Conservation (phyloP, 148 eudicot species). For the Amaranthus hypochondriacus region DNA sequence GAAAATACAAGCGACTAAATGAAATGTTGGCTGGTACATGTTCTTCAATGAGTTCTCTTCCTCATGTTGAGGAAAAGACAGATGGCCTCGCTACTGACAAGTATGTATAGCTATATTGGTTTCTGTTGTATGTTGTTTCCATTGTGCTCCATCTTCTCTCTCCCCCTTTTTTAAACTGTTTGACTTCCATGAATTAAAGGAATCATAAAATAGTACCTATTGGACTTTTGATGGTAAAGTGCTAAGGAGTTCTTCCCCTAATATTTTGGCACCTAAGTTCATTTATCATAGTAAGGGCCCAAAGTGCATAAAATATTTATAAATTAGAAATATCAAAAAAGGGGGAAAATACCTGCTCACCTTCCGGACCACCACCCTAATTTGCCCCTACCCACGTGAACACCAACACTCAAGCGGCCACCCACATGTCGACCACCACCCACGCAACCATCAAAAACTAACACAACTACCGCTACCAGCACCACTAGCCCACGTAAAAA, state of each 20-base stretch:
- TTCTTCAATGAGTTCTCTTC: conserved; percentile 12
- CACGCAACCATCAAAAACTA: too few species aligned
- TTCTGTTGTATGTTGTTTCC: background rate
- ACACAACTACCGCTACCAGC: too few species aligned
- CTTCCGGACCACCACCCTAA: too few species aligned
- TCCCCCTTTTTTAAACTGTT: background rate
- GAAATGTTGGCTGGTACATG: conserved; percentile 10
- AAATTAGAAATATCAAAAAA: too few species aligned
- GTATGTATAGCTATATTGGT: conserved; percentile 20
- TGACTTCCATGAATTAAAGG: background rate
- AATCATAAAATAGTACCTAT: background rate
- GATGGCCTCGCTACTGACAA: background rate
- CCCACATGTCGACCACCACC: too few species aligned
- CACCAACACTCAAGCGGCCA: too few species aligned
- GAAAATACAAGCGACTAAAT: conserved; percentile 11
- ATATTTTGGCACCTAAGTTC: background rate
- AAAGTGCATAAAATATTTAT: background rate
- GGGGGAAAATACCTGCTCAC: too few species aligned
- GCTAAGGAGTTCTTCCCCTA: background rate
- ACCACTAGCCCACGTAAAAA: too few species aligned
- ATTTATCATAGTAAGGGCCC: background rate
- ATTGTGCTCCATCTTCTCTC: background rate
- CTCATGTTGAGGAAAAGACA: conserved; percentile 16
- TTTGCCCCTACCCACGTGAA: too few species aligned
- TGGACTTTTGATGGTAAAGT: background rate